These are phyloP conservation scores for Rutstroemia sp. DNA, from an alignment of 2,329 filamentous ascomycete genomes.

Conservation along the genomic window DNA sequence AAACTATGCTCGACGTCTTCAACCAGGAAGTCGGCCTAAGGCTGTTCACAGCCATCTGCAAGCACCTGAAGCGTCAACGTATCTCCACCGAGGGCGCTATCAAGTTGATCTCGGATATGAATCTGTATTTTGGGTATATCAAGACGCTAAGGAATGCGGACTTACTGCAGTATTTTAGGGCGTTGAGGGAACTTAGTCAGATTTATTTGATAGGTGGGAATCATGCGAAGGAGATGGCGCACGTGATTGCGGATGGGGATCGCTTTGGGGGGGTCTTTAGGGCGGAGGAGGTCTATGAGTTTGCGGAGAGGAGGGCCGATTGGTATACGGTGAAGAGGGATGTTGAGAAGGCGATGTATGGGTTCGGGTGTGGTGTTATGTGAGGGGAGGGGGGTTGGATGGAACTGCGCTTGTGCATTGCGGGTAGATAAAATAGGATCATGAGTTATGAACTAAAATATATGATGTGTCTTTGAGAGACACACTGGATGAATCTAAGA, in stretches of 20 bases:
- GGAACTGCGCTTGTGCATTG: not conserved
- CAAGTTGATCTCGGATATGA: conserved; percentile 93
- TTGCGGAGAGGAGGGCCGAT: conserved; percentile 85
- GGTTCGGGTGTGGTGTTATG: conserved; percentile 67
- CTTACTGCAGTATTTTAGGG: conserved; percentile 82
- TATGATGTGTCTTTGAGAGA: not conserved
- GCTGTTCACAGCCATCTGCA: conserved; percentile 86
- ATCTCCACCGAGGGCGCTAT: conserved; percentile 85
- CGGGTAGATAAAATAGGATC: not conserved
- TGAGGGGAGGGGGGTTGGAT: not conserved
- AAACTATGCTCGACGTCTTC: conserved; percentile 97
- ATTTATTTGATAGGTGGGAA: conserved; percentile 86
- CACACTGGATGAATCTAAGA: not conserved
- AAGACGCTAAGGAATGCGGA: conserved; percentile 74
- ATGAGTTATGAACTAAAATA: not conserved
- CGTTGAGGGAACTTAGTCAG: conserved; percentile 84
- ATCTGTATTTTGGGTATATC: conserved; percentile 83
- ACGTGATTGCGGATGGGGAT: conserved; percentile 85
- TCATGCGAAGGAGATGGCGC: conserved; percentile 87
- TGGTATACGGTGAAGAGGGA: conserved; percentile 86
- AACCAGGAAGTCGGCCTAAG: conserved; percentile 94
- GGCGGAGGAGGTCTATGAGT: conserved; percentile 96
- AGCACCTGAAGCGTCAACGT: conserved; percentile 93
- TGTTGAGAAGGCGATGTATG: conserved; percentile 96
- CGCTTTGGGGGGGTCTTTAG: conserved; percentile 88